Evolutionary conservation across 371 early-diverging fungal genomes (phyloP).

Genomic region (Mortierella sp.): DNA sequence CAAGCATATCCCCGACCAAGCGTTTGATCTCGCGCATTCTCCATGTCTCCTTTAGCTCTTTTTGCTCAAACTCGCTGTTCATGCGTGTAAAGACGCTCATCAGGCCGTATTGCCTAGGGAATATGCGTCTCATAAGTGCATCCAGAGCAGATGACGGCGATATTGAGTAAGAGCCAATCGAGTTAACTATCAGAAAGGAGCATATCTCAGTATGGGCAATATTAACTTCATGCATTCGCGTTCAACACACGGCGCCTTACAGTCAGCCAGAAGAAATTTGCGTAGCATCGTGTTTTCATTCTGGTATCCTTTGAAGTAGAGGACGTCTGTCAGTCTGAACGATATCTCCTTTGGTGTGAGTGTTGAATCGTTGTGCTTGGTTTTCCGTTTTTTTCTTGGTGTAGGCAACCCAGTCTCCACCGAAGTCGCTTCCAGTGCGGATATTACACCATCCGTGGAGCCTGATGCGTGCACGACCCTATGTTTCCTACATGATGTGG

Average conservation of each 20-base stretch:
- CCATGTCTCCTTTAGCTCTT: slow-evolving; percentile 16
- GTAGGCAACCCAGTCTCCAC: not conserved
- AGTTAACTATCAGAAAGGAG: not conserved
- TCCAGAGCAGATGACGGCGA: not conserved
- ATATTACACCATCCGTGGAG: not conserved
- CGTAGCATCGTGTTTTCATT: slow-evolving; percentile 19
- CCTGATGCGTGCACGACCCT: not conserved
- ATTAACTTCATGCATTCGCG: no score
- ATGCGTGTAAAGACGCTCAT: slow-evolving; percentile 9
- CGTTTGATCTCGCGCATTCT: slow-evolving; percentile 25
- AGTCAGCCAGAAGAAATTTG: slow-evolving; percentile 16
- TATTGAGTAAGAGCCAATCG: not conserved
- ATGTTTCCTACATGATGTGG: slow-evolving; percentile 11
- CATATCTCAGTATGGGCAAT: no score
- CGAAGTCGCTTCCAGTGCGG: no score
- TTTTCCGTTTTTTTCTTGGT: not conserved
- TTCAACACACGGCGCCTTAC: slow-evolving; percentile 8
- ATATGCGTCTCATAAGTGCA: slow-evolving; percentile 17
- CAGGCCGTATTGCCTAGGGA: slow-evolving; percentile 38
- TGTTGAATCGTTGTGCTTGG: not conserved
- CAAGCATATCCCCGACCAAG: slow-evolving; percentile 28
- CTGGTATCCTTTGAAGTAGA: slow-evolving; percentile 24
- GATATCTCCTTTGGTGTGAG: slow-evolving; percentile 7
- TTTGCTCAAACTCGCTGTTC: not conserved
- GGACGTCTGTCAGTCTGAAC: slow-evolving; percentile 20